A percentile compares a stretch with the other conserved stretches of the same genome.
Conservation (phyloP, 331 rosid genomes). For the Quercus phellos region DNA sequence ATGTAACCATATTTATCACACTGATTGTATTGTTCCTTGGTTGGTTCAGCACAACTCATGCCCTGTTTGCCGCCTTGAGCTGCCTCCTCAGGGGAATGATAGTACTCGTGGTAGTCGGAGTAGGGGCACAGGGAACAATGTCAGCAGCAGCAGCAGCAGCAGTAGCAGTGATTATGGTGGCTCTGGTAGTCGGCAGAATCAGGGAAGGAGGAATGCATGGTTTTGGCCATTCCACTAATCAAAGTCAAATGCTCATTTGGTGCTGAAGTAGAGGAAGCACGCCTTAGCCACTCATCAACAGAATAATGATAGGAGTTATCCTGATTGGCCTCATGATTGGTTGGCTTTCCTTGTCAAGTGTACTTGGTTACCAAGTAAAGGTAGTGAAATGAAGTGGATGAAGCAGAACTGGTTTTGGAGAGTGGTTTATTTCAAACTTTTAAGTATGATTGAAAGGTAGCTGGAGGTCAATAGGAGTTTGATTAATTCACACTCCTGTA, state of each 20-base stretch:
- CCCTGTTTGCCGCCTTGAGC: constrained; percentile 81
- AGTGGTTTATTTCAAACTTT: constrained; percentile 22
- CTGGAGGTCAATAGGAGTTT: not conserved
- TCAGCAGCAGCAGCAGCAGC: constrained; percentile 14
- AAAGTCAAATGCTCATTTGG: constrained; percentile 28
- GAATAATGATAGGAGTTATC: constrained; percentile 27
- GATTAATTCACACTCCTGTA: not conserved
- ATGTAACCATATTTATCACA: constrained; percentile 75
- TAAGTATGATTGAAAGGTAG: constrained; percentile 5
- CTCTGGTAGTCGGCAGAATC: constrained; percentile 25
- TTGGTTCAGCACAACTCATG: constrained; percentile 79
- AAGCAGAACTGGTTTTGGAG: constrained; percentile 22
- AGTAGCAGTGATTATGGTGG: constrained; percentile 16
- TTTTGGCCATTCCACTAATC: constrained; percentile 62
- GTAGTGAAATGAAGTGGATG: constrained; percentile 14
- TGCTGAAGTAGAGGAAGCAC: constrained; percentile 40
- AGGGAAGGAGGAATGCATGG: constrained; percentile 46
- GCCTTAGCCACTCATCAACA: constrained; percentile 35
- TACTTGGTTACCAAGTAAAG: constrained; percentile 28
- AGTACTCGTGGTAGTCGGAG: constrained; percentile 24
- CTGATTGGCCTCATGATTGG: constrained; percentile 39
- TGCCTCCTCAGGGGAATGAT: constrained; percentile 54
- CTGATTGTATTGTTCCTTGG: constrained; percentile 86
- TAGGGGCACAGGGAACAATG: constrained; percentile 28
- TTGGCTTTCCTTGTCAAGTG: constrained; percentile 7